Evolutionary conservation across 2,329 filamentous ascomycete species (phyloP).

Genomic region (Mycosphaerella arachidis): DNA sequence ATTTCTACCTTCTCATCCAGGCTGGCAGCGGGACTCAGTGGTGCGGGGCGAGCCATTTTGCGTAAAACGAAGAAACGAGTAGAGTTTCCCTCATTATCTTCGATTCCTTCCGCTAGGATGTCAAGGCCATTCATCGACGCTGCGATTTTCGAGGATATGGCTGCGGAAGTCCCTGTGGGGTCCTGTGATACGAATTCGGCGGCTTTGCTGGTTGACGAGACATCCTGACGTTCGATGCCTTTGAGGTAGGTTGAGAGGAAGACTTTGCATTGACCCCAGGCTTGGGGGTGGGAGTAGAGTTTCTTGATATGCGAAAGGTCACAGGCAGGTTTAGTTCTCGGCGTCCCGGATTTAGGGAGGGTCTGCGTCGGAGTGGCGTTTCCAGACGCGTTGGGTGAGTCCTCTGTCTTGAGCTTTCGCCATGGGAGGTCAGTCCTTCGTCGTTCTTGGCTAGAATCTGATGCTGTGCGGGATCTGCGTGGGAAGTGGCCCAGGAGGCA

Average conservation of each 20-base stretch:
- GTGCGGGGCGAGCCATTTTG: conserved; percentile 8
- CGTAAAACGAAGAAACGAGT: conserved; percentile 71
- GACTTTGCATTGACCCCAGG: conserved; percentile 80
- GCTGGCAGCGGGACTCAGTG: conserved; percentile 49
- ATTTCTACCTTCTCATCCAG: conserved; percentile 7
- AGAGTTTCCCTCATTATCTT: conserved; percentile 71
- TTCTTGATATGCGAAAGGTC: conserved; percentile 62
- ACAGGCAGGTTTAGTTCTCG: conserved; percentile 43
- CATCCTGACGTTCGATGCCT: conserved; percentile 73
- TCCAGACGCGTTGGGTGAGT: conserved; percentile 1
- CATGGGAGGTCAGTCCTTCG: conserved; percentile 4
- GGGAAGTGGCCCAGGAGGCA: conserved; percentile 62
- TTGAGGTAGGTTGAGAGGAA: conserved; percentile 70
- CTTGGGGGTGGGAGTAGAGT: conserved; percentile 91
- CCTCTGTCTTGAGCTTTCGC: conserved; percentile 6
- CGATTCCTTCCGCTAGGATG: conserved; percentile 64
- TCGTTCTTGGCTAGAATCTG: neutral
- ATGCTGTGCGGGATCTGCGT: neutral
- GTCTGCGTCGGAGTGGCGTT: conserved; percentile 32
- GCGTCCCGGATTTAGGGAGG: conserved; percentile 44
- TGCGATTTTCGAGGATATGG: conserved; percentile 72
- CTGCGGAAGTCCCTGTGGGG: conserved; percentile 55
- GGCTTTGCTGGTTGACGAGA: conserved; percentile 78
- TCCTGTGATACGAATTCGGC: conserved; percentile 68
- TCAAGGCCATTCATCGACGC: conserved; percentile 64